Evolutionary conservation across 1,284 basidiomycete genomes (phyloP), one percentile per base, ranked within the genome.

Genomic region (Cryptococcus sp.): DNA sequence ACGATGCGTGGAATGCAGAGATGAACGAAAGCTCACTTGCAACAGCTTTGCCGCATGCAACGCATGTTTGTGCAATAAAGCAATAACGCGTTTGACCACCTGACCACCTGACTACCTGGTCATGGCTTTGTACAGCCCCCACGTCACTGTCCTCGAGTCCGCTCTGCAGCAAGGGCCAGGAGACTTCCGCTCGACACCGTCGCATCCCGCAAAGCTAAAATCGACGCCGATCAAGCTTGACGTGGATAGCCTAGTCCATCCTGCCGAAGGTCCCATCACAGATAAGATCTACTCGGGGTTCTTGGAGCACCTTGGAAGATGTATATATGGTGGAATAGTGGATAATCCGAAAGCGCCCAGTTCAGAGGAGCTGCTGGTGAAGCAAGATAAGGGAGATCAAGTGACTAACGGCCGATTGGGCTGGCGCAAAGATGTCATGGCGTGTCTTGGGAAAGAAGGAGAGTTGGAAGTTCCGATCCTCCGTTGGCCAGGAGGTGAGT

Each of bases 271-370:
- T 2, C 65, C 64, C 15, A 60, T 72, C 30, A 63, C 63, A 10
- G 64, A 66, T 50, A 66, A 65, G 57, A 64, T 86, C 65, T 86
- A 85, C 72, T 83, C 83, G 23, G 84, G 85, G 2, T 86, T 86
- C 72, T 82, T 85, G 23, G 85, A 86, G 68, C 84, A 86, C 63
- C 81, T 86, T 68, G 79, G 78, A 0, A 73, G 85, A 52, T 85
- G 85, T 67, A 86, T 86, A 64, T 86, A 86, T 62, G 85, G 84
- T 22, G 85, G 85, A 1, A 80, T 86, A 39, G 65, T 85, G 25
- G 76, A 86, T 62, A 81, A 82, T 62, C 82, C 81, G 20, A 73
- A 60, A 63, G 67, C 60, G 57, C 80, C 76, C 47, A 66, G 76
- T 65, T 66, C 78, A 50, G 52, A 67, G 55, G 47, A 70, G 49